Base-by-base conservation (phyloP, 23 red algal genomes). In the Gracilaria gracilis region DNA sequence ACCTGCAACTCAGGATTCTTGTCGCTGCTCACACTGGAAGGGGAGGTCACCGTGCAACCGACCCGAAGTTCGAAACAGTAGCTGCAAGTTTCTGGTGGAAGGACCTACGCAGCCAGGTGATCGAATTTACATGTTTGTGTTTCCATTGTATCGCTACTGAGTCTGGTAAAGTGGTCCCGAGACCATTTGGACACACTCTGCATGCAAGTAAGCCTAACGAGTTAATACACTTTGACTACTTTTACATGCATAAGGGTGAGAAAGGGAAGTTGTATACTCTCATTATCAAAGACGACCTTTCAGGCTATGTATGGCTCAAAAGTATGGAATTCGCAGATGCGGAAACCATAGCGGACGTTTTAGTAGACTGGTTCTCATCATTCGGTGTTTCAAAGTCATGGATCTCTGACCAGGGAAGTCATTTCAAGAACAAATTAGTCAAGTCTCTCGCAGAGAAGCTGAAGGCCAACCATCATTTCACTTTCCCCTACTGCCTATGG, bases 401-500 rank as follows among this genome's bases (percentile, higher is more conserved):
- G 50, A 58, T 57, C 17, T 82, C 75, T 9, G 75, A 80, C 42
- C 75, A 51, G 0, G 75, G 39, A 12, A 51, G 4, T 16, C 75
- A 80, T 54, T 80, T 80, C 9, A 80, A 80, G 0, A 53, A 80
- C 0, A 14, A 80, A 0, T 14, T 55, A 9, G 35, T 54, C 8
- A 40, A 80, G 29, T 33, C 5, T 19, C 39, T 80, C 39, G 20
- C 39, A 15, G 11, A 21, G 14, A 51, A 40, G 37, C 75, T 53
- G 16, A 40, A 80, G 19, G 35, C 38, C 17, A 17, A 54, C 5
- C 39, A 80, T 25, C 75, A 54, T 25, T 80, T 80, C 20, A 80
- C 75, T 17, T 29, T 86, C 13, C 58, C 61, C 21, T 86, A 86
- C 61, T 86, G 29, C 37, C 82, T 61, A 28, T 86, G 82, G 82